Percentiles rank a stretch among this genome's conserved stretches.
Evolutionary conservation across 495 filamentous ascomycete genomes (phyloP).

Genomic region (Lophiotrema nucula): DNA sequence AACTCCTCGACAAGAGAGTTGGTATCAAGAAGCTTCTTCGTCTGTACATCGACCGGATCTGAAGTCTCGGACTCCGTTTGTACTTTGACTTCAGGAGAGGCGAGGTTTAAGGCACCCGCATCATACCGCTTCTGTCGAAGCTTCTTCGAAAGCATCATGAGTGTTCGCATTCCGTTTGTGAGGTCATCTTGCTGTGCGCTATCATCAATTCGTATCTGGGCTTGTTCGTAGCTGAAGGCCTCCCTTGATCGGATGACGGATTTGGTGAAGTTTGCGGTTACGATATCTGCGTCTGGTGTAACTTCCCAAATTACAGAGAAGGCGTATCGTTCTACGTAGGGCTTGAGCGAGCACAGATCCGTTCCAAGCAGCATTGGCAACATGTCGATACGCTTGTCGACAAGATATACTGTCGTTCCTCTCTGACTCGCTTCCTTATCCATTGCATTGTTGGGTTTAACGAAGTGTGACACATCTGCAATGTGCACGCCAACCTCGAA

Average conservation of each 20-base stretch:
- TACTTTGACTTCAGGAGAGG: conserved; percentile 91
- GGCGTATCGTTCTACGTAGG: conserved; percentile 94
- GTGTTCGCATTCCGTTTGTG: conserved; percentile 82
- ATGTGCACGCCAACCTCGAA: conserved; percentile 98
- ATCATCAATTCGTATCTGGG: conserved; percentile 91
- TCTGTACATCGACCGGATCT: conserved; percentile 94
- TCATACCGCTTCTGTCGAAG: conserved; percentile 94
- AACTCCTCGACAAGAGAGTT: conserved; percentile 98
- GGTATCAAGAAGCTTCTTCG: conserved; percentile 88
- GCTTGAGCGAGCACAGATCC: conserved; percentile 94
- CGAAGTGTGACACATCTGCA: conserved; percentile 96
- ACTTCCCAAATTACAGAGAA: conserved; percentile 97
- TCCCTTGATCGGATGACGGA: conserved; percentile 97
- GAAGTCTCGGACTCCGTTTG: conserved; percentile 92
- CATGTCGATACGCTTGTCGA: conserved; percentile 99
- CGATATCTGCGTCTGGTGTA: conserved; percentile 77
- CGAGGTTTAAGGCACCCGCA: conserved; percentile 89
- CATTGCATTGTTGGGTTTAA: conserved; percentile 96
- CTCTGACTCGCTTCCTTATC: conserved; percentile 88
- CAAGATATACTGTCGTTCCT: conserved; percentile 94
- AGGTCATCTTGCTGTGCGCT: conserved; percentile 78
- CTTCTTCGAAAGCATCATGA: conserved; percentile 88
- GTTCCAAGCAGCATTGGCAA: conserved; percentile 92
- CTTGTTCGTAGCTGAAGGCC: conserved; percentile 96
- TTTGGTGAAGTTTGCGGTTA: conserved; percentile 83